These are phyloP conservation scores for Geotrichum candidum DNA, from an alignment of 1,139 yeast genomes.

Conservation along the genomic window DNA sequence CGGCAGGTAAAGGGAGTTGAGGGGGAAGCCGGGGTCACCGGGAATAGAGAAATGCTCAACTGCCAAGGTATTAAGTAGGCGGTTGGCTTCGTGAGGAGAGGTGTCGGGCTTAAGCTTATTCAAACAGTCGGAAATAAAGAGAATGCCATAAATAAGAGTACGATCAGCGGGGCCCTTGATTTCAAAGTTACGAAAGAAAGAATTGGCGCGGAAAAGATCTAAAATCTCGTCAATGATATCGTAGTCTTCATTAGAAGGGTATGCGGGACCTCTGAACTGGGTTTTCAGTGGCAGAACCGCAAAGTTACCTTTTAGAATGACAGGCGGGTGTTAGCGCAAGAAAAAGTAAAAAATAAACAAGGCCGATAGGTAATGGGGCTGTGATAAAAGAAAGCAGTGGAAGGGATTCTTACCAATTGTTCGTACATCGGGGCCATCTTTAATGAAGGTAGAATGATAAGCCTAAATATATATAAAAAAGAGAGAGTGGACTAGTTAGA, in stretches of 20 bases:
- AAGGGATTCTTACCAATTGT: constrained; percentile 16
- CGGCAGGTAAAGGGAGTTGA: constrained; percentile 74
- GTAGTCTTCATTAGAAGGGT: constrained; percentile 73
- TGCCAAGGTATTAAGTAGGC: constrained; percentile 72
- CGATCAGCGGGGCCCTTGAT: constrained; percentile 95
- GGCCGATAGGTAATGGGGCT: background rate
- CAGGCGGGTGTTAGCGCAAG: constrained; percentile 62
- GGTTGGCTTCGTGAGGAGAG: constrained; percentile 55
- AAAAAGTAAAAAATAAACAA: background rate
- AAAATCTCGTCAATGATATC: constrained; percentile 88
- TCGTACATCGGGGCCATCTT: constrained; percentile 23
- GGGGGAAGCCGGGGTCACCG: constrained; percentile 91
- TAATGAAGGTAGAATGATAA: constrained; percentile 28
- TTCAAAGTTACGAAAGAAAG: constrained; percentile 94
- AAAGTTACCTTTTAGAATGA: constrained; percentile 53
- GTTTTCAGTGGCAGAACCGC: constrained; percentile 80
- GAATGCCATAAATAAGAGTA: constrained; percentile 90
- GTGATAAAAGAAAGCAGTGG: background rate
- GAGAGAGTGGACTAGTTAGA: background rate
- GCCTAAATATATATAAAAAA: constrained; percentile 2
- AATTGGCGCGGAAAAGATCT: constrained; percentile 90
- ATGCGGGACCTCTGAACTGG: constrained; percentile 84
- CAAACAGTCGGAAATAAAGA: constrained; percentile 81
- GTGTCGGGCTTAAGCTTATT: constrained; percentile 44
- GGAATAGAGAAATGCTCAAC: constrained; percentile 87